Base-by-base conservation (phyloP, 495 filamentous ascomycete species). In the Xylaria scruposa region DNA sequence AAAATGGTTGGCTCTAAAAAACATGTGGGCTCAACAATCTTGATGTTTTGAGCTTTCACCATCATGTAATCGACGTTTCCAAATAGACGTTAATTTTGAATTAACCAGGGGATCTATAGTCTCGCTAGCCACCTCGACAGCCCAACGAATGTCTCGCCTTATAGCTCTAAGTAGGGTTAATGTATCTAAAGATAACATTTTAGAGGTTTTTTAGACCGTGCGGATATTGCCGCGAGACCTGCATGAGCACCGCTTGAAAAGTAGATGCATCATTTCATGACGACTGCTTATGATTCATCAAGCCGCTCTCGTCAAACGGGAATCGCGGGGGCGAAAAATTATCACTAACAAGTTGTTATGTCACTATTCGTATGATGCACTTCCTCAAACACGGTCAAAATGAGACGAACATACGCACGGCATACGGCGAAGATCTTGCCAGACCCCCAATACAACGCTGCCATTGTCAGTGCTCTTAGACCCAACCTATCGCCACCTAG, bases 211-310 rank as follows among this genome's bases (percentile, higher is more conserved):
- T 38, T 38, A n/a, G n/a, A 21, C 33, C 21, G 38, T 44, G 21
- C 38, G 36, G 38, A 62, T 62, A 40, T 40, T 17, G 60, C 33
- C 60, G 60, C 24, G 38, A 29, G 60, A 44, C n/a, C 10, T 62
- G 60, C 60, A 62, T 62, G 21, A 17, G 38, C 21, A 15, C 29
- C n/a, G 36, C 42, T 44, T 17, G 44, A 54, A 17, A 31, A 44
- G 19, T 9, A 36, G 63, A 53, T 49, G 21, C 67, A 9, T 63
- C 67, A 70, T 71, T 67, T 61, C 63, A 60, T 68, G 64, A 70
- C 64, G 64, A 68, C 72, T 59, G 60, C 68, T 72, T 68, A 65
- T 73, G 71, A 26, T 44, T 40, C 53, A 68, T 74, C 72, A 72
- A 70, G 67, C 70, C 70, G 54, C 61, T 68, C 36, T 59, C 51